Evolutionary conservation across 306 rosid species (phyloP), one percentile per base, ranked within the genome.

Genomic region (Cicer yamashitae): DNA sequence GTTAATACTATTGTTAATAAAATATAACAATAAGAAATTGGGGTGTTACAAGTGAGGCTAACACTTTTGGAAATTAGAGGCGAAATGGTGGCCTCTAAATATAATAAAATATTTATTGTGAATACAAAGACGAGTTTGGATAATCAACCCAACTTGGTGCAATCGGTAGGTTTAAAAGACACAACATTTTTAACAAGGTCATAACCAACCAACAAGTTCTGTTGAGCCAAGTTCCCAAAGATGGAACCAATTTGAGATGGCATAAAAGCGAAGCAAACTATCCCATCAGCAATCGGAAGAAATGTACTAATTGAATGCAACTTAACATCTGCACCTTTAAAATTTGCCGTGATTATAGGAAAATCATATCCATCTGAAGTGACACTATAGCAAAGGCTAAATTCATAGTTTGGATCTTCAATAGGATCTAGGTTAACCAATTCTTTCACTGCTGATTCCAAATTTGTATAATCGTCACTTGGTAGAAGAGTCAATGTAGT

Each of bases 231-330:
- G n/a, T n/a, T n/a, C n/a, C n/a, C n/a, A n/a, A n/a, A n/a, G n/a
- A n/a, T n/a, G n/a, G n/a, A n/a, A n/a, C 25, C 25, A 20, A 20
- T 0, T 0, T 3, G 0, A 1, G 8, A 0, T 13, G 2, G 0
- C 1, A 1, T 0, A 15, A 91, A 86, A 15, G 90, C 84, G 0
- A 91, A 86, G 70, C 97, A 91, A 7, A 65, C 41, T 0, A 78
- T 67, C 0, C 8, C 61, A 0, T 82, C 76, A 0, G 8, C 6
- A 1, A 82, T 58, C 30, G 46, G 44, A 25, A 82, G 0, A 67
- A 91, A 86, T 1, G 86, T 53, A 57, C 79, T 85, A 6, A 38
- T 0, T 0, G 63, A 4, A 13, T 78, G 68, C 41, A 88, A 47
- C 61, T 47, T n/a, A 18, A 85, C 37, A 45, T 83, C 80, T 2